Conservation (phyloP, 75 land plant species). For the Pinus taeda region DNA sequence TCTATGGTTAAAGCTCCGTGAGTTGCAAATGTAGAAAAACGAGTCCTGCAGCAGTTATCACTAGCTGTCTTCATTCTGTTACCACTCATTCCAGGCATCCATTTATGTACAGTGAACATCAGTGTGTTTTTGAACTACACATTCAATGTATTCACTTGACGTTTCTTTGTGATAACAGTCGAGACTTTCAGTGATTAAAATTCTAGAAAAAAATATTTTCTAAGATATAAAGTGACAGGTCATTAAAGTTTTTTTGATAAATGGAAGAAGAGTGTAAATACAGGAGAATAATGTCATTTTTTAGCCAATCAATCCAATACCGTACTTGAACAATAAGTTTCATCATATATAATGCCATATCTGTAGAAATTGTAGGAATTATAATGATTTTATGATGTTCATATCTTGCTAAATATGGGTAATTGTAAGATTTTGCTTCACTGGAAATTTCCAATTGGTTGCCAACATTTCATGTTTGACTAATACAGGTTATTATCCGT, state of each 20-base stretch:
- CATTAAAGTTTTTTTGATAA: no score
- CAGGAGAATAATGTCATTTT: neutral
- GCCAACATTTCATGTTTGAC: neutral
- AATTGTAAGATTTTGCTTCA: neutral
- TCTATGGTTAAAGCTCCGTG: no score
- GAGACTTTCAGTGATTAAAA: no score
- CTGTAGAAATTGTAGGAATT: neutral
- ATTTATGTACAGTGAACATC: neutral
- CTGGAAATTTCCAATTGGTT: neutral
- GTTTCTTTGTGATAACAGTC: no score
- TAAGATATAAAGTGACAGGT: no score
- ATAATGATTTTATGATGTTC: no score
- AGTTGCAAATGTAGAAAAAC: no score
- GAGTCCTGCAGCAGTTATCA: neutral
- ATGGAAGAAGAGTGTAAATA: neutral
- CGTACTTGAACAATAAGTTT: neutral
- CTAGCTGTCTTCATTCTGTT: neutral
- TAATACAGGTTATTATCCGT: slow-evolving; percentile 50
- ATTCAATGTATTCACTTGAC: neutral
- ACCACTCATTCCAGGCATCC: neutral
- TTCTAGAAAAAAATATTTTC: no score
- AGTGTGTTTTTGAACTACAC: neutral
- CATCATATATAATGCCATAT: neutral
- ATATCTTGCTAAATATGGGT: no score
- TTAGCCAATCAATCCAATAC: neutral